Conservation (phyloP, 1,284 basidiomycete species). For the Ganoderma lingzhi region DNA sequence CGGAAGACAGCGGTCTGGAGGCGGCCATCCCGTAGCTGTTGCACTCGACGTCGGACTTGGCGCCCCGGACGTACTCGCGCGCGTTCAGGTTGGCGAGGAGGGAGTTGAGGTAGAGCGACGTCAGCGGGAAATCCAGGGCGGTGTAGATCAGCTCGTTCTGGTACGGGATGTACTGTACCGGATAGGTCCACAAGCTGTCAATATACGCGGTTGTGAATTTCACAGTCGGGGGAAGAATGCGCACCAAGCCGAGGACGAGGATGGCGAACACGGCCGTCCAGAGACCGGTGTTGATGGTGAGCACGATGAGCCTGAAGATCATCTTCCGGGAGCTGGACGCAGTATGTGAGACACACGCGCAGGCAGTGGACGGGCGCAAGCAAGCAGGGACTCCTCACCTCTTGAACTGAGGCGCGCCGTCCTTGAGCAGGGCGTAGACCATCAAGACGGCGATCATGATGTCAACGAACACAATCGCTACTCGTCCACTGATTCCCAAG, state of each 20-base stretch:
- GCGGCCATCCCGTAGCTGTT: neutral
- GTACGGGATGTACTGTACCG: neutral
- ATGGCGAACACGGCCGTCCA: conserved; percentile 19
- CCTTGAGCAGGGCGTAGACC: conserved; percentile 6
- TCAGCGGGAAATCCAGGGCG: neutral
- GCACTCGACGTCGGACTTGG: neutral
- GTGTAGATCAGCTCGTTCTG: neutral
- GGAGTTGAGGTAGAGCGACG: conserved; percentile 1
- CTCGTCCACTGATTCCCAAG: neutral
- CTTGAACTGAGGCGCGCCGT: neutral
- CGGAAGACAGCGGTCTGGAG: neutral
- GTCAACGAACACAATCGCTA: conserved; percentile 9
- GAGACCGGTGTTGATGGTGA: conserved; percentile 16
- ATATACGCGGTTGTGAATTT: neutral
- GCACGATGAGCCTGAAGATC: conserved; percentile 11
- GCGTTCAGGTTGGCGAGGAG: neutral
- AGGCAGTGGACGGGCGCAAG: neutral
- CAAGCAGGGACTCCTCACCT: neutral
- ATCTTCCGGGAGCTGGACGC: conserved; percentile 11
- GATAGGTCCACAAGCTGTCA: neutral
- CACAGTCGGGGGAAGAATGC: conserved; percentile 36
- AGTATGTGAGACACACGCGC: neutral
- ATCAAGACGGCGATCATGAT: conserved; percentile 12
- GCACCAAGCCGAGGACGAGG: conserved; percentile 38
- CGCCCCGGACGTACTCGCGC: neutral